Percentiles rank a stretch among this genome's conserved stretches.
These are phyloP conservation scores for Mycena amicta DNA, from an alignment of 768 basidiomycete species.

Conservation along the genomic window DNA sequence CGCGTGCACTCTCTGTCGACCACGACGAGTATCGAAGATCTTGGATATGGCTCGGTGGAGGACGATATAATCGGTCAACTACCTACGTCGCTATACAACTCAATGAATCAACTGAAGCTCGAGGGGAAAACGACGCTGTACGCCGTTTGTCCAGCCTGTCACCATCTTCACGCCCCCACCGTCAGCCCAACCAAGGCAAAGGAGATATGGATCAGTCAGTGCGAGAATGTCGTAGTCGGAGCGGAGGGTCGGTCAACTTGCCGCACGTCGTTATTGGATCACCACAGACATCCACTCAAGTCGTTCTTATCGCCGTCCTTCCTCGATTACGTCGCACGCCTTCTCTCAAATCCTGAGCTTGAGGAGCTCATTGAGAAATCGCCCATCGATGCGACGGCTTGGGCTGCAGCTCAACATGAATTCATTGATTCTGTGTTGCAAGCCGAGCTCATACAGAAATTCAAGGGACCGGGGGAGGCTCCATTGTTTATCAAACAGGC, in stretches of 20 bases:
- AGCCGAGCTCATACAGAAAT: neutral
- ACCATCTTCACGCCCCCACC: constrained; percentile 7
- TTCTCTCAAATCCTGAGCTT: constrained; percentile 8
- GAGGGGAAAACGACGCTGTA: constrained; percentile 10
- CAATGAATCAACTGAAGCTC: constrained; percentile 4
- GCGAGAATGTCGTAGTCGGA: constrained; percentile 6
- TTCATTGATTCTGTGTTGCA: neutral
- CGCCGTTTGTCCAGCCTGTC: constrained; percentile 9
- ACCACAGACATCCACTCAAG: constrained; percentile 1
- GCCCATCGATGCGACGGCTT: neutral
- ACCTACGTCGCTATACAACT: neutral
- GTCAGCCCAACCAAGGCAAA: neutral
- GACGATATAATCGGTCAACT: constrained; percentile 3
- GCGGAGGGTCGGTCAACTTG: neutral
- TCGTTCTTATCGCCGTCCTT: constrained; percentile 6
- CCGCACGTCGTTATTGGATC: neutral
- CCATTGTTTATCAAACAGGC: neutral
- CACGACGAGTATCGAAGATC: neutral
- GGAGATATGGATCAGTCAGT: neutral
- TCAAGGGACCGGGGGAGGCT: neutral
- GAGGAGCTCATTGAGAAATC: constrained; percentile 4
- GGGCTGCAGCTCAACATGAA: neutral
- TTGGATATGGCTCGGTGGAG: neutral
- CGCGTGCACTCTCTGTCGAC: neutral
- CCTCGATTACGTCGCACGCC: constrained; percentile 9